phyloP scores from a whole-genome alignment of 495 filamentous ascomycete species.

The Hyphodiscus hymeniophilus region DNA sequence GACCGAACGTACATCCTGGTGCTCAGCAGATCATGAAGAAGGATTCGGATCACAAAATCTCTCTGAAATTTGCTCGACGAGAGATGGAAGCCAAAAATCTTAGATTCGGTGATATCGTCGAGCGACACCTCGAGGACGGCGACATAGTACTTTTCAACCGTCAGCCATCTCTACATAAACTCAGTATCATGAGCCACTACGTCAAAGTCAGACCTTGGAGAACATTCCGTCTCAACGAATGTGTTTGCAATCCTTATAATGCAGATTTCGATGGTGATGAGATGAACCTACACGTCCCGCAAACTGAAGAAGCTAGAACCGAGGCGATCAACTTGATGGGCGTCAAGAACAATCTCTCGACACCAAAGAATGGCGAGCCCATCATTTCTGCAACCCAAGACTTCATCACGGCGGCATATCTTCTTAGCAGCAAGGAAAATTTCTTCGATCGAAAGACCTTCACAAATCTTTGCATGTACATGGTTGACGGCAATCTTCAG shows the following conservation, averaged over 20 bases:
- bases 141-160: conserved; percentile 98
- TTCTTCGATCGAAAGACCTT: conserved; percentile 86
- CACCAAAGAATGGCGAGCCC: conserved; percentile 94
- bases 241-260: conserved; percentile 97
- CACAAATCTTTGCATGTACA: conserved; percentile 82
- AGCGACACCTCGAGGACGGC: conserved; percentile 90
- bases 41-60: conserved; percentile 56
- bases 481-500: conserved; percentile 74
- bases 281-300: conserved; percentile 97
- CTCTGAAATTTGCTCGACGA: conserved; percentile 65
- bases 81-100: conserved; percentile 60
- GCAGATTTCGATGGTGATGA: conserved; percentile 99
- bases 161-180: conserved; percentile 94
- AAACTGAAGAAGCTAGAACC: conserved; percentile 92
- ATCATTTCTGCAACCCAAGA: conserved; percentile 98
- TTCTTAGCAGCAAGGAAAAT: conserved; percentile 85
- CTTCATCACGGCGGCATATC: conserved; percentile 92
- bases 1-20: conserved; percentile 71
- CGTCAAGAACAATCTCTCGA: conserved; percentile 91
- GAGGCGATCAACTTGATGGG: conserved; percentile 97
- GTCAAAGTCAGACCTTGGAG: conserved; percentile 91
- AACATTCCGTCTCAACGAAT: conserved; percentile 95
- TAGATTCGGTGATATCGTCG: conserved; percentile 77
- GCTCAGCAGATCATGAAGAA: conserved; percentile 77
- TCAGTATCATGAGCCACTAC: conserved; percentile 91